phyloP scores from a whole-genome alignment of 1,284 basidiomycete genomes.

The Trichosporon sp. region DNA sequence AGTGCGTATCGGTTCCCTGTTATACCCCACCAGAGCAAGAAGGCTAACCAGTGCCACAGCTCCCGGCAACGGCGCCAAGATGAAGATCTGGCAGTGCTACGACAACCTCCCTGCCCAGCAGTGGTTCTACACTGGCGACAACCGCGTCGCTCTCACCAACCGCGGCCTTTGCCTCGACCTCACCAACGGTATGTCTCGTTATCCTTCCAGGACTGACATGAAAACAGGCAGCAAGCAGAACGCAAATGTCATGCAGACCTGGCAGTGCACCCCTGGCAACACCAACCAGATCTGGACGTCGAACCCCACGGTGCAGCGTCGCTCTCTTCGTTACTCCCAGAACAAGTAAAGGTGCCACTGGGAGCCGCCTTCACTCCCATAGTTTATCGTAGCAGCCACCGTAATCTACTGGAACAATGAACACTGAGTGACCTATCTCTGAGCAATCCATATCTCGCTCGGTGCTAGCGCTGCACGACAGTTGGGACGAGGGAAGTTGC shows the following conservation, averaged over 20 bases:
- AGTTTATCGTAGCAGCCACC: not conserved
- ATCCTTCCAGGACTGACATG: not conserved
- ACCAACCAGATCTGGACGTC: constrained; percentile 23
- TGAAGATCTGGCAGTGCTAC: constrained; percentile 22
- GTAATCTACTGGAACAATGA: not conserved
- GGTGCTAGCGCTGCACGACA: too few species aligned
- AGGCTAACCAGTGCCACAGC: not conserved
- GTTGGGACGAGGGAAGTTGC: too few species aligned
- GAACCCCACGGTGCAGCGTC: not conserved
- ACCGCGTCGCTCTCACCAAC: constrained; percentile 10
- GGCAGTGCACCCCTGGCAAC: constrained; percentile 24
- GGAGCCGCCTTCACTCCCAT: not conserved
- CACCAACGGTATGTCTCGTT: not conserved
- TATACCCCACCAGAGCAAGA: too few species aligned
- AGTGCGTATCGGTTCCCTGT: too few species aligned
- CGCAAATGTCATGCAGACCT: constrained; percentile 29
- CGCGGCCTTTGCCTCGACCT: constrained; percentile 14
- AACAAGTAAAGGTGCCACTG: not conserved
- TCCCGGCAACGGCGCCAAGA: constrained; percentile 13
- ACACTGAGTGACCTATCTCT: not conserved
- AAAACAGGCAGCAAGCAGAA: constrained; percentile 9
- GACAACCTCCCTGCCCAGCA: constrained; percentile 17
- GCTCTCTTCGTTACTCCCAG: not conserved
- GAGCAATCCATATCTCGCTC: too few species aligned
- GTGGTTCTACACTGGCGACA: constrained; percentile 16